Evolutionary conservation across 148 eudicot species (phyloP).

Genomic region (Rhododendron molle): DNA sequence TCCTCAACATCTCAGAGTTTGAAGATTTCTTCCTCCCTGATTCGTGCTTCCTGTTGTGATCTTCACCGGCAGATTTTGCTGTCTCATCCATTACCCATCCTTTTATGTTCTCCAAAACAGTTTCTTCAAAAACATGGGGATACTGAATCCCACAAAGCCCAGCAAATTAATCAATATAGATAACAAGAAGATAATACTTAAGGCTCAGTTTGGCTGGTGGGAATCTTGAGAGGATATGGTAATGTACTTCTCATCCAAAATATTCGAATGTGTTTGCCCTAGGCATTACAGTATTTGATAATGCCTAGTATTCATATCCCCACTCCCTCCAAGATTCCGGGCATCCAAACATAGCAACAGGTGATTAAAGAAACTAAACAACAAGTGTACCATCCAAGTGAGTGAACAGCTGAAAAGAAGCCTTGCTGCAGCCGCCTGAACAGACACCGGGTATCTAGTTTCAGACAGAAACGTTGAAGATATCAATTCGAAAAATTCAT

Average conservation of each 20-base stretch:
- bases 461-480: constrained; percentile 76
- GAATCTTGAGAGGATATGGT: background rate
- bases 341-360: background rate
- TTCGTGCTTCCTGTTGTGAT: constrained; percentile 51
- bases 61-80: constrained; percentile 38
- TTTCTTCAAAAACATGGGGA: constrained; percentile 93
- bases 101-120: constrained; percentile 71
- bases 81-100: constrained; percentile 80
- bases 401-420: constrained; percentile 88
- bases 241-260: background rate
- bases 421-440: constrained; percentile 86
- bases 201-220: background rate
- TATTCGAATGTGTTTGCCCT: background rate
- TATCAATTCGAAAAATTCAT: constrained; percentile 92
- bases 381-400: constrained; percentile 71
- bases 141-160: constrained; percentile 40
- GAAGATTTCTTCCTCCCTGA: constrained; percentile 47
- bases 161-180: constrained; percentile 14
- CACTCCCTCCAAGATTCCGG: background rate
- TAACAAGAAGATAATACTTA: background rate
- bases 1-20: constrained; percentile 82
- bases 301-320: background rate
- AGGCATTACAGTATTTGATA: background rate
- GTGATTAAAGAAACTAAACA: background rate
- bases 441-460: constrained; percentile 60